Evolutionary conservation across 257 asterid species (phyloP).

Genomic region (Lantana camara): DNA sequence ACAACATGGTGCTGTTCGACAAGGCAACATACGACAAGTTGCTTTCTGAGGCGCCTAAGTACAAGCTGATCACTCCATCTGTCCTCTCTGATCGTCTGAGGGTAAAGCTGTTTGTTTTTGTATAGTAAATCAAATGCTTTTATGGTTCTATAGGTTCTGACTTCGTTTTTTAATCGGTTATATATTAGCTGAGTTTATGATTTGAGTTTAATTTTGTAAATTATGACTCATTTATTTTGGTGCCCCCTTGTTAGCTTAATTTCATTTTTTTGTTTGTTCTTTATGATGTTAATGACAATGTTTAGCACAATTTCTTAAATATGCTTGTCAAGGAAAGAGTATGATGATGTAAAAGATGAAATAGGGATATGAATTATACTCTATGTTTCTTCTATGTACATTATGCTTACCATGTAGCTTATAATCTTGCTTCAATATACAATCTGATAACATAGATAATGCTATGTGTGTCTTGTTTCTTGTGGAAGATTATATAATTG

Average conservation of each 20-base stretch:
- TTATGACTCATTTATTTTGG: background rate
- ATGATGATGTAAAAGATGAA: too few species aligned
- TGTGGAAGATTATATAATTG: too few species aligned
- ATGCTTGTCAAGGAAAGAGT: too few species aligned
- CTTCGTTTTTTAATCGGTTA: background rate
- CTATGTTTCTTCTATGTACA: too few species aligned
- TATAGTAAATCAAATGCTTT: background rate
- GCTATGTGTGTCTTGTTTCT: background rate
- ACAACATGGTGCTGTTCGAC: slow-evolving; percentile 90
- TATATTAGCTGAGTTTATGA: background rate
- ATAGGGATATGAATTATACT: too few species aligned
- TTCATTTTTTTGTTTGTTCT: background rate
- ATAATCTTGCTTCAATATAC: too few species aligned
- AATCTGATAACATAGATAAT: background rate
- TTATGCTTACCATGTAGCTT: too few species aligned
- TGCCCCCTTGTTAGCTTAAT: background rate
- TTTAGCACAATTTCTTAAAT: too few species aligned
- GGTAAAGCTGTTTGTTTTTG: slow-evolving; percentile 42
- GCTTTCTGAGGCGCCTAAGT: slow-evolving; percentile 80
- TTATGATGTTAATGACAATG: too few species aligned
- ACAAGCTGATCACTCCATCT: slow-evolving; percentile 94
- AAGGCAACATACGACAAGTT: slow-evolving; percentile 85
- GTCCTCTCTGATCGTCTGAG: slow-evolving; percentile 89
- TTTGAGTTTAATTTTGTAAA: background rate
- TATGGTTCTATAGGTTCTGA: background rate